phyloP scores from a whole-genome alignment of 805 yeast species.

The Pichia scutulata region DNA sequence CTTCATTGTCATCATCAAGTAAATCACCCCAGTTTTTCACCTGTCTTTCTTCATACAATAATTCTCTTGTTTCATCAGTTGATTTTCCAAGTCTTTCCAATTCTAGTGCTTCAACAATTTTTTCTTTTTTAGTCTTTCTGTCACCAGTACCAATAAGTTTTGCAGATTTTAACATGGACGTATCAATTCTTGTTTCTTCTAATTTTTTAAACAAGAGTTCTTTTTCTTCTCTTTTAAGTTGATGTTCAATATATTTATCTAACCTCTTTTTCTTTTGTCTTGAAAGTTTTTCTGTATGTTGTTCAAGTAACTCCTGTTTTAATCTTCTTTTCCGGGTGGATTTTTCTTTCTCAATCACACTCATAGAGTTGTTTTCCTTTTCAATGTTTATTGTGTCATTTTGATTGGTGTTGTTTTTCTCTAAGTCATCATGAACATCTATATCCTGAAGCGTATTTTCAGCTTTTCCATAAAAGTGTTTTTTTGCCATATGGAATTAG shows the following conservation, averaged over 20 bases:
- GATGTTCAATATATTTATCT: constrained; percentile 90
- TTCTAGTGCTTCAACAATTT: constrained; percentile 65
- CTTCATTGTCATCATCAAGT: constrained; percentile 21
- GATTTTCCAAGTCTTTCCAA: constrained; percentile 68
- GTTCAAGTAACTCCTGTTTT: constrained; percentile 47
- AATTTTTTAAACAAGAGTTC: constrained; percentile 68
- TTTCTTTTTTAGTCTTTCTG: constrained; percentile 54
- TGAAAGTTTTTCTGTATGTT: constrained; percentile 63
- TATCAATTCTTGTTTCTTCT: constrained; percentile 60
- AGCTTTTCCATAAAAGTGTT: constrained; percentile 10
- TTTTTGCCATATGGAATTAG: constrained; percentile 3
- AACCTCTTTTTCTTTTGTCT: constrained; percentile 67
- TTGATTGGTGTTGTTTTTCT: neutral
- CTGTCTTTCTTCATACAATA: constrained; percentile 63
- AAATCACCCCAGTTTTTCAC: constrained; percentile 53
- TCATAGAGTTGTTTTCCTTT: constrained; percentile 37
- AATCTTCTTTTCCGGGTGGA: constrained; percentile 57
- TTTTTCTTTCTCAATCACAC: constrained; percentile 47
- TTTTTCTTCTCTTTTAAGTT: constrained; percentile 80
- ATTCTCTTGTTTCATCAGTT: constrained; percentile 49
- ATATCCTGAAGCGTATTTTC: neutral
- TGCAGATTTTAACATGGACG: constrained; percentile 60
- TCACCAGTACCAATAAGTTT: constrained; percentile 69
- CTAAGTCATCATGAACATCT: neutral
- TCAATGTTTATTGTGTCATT: constrained; percentile 16